Percentiles rank a stretch among this genome's conserved stretches.
Evolutionary conservation across 805 yeast genomes (phyloP).

Genomic region (Candida lessepsii): DNA sequence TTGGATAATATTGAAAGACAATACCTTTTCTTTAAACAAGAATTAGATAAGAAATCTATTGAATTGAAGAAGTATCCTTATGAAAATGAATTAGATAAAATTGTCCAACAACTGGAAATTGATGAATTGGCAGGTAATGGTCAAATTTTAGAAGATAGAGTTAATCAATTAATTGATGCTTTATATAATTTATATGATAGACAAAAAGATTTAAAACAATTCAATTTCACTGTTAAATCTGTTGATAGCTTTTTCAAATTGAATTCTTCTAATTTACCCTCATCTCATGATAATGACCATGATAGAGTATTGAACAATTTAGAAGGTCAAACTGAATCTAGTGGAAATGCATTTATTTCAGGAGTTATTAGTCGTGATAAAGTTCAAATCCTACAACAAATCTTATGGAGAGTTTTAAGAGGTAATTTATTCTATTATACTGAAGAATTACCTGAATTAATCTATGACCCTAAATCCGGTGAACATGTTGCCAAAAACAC

Average conservation of each 20-base stretch:
- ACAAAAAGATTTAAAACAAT: conserved; percentile 67
- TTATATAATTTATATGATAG: conserved; percentile 60
- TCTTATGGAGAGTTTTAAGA: conserved; percentile 88
- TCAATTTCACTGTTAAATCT: conserved; percentile 49
- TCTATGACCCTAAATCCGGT: conserved; percentile 61
- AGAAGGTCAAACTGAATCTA: conserved; percentile 6
- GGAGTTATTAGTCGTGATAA: conserved; percentile 81
- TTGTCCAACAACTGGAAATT: conserved; percentile 54
- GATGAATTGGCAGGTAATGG: conserved; percentile 70
- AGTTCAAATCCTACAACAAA: conserved; percentile 69
- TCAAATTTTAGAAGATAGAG: conserved; percentile 67
- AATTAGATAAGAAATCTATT: conserved; percentile 52
- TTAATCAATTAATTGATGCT: conserved; percentile 68
- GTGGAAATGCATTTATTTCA: conserved; percentile 48
- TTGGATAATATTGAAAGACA: conserved; percentile 90
- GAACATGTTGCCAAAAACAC: conserved; percentile 68
- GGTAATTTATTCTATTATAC: conserved; percentile 84
- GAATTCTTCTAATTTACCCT: conserved; percentile 26
- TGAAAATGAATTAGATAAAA: conserved; percentile 20
- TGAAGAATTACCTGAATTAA: conserved; percentile 65
- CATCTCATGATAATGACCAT: conserved; percentile 24
- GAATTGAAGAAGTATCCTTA: conserved; percentile 28
- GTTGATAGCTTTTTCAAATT: conserved; percentile 36
- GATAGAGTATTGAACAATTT: conserved; percentile 37
- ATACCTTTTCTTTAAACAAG: conserved; percentile 41